Conservation (phyloP, 331 rosid genomes). For the Prunus yedoensis region DNA sequence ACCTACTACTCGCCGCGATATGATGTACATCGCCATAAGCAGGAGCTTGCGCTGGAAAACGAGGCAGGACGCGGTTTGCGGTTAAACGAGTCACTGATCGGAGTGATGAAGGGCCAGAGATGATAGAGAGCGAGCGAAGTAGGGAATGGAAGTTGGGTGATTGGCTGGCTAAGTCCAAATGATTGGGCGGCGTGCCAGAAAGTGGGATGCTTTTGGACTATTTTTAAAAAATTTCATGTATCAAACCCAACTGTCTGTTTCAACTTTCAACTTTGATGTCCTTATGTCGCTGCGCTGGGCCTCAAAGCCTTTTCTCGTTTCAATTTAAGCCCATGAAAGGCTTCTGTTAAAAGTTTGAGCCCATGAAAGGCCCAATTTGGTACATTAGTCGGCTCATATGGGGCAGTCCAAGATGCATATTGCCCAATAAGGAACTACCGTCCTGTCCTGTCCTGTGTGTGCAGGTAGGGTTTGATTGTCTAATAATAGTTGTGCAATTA, state of each 20-base stretch:
- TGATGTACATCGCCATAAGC: conserved; percentile 50
- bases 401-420: background rate
- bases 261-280: background rate
- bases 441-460: no score
- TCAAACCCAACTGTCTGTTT: background rate
- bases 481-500: no score
- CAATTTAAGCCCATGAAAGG: background rate
- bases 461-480: no score
- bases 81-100: background rate
- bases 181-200: conserved; percentile 12
- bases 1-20: conserved; percentile 58
- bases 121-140: background rate
- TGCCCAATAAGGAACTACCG: background rate
- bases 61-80: no score
- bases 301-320: background rate
- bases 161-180: background rate
- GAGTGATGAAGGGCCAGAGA: background rate
- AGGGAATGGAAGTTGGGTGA: background rate
- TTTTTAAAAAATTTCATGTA: background rate
- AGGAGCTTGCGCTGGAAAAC: background rate
- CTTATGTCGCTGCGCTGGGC: background rate
- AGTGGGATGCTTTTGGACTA: background rate
- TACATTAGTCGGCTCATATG: background rate
- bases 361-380: background rate
- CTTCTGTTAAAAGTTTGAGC: background rate